phyloP scores from a whole-genome alignment of 83 land plant genomes.

The Thuja plicata region DNA sequence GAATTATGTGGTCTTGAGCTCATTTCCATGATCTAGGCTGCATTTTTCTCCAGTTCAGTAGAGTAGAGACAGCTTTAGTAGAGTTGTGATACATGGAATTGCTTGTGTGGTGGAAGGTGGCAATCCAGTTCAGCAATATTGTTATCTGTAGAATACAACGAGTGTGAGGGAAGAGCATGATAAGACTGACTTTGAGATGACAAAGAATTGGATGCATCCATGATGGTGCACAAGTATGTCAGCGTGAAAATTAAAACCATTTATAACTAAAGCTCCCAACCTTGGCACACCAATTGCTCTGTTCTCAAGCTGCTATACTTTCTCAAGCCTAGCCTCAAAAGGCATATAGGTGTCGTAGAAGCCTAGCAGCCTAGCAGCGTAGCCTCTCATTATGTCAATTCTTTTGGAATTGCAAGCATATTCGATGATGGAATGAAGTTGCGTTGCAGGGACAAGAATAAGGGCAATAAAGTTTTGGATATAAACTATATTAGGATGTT shows the following conservation, averaged over 20 bases:
- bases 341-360: too few relatives aligned
- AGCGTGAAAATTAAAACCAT: constrained; percentile 32
- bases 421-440: too few relatives aligned
- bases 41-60: neutral
- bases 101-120: neutral
- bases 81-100: neutral
- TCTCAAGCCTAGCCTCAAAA: too few relatives aligned
- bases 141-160: neutral
- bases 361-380: too few relatives aligned
- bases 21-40: neutral
- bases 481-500: too few relatives aligned
- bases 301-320: too few relatives aligned
- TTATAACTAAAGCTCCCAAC: constrained; percentile 26
- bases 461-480: too few relatives aligned
- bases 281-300: too few relatives aligned
- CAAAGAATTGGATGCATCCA: neutral
- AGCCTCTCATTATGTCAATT: too few relatives aligned
- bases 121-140: neutral
- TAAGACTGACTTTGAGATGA: neutral
- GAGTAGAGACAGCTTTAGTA: neutral
- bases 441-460: too few relatives aligned
- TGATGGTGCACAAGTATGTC: neutral
- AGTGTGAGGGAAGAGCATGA: neutral
- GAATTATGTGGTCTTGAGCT: neutral
- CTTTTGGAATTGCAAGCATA: too few relatives aligned